Evolutionary conservation across 768 basidiomycete species (phyloP).

Genomic region (Mycena venus): DNA sequence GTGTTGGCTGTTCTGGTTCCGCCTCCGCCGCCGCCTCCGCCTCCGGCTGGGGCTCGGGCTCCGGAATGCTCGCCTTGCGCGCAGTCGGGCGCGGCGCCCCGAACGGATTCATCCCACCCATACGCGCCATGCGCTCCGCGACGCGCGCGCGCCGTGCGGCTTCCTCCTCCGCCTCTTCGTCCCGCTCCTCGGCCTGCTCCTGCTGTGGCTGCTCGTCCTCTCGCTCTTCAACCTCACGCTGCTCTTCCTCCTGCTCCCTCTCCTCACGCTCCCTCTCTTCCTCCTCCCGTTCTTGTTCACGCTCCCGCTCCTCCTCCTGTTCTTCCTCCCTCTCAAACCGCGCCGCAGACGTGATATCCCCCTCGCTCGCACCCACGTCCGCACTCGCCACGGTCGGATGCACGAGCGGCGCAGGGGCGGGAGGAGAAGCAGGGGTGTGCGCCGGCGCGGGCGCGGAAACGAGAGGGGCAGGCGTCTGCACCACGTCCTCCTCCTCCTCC

Average conservation of each 20-base stretch:
- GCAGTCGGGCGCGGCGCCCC: conserved; percentile 46
- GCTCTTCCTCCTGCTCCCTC: not conserved
- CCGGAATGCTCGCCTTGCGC: conserved; percentile 33
- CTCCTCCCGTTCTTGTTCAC: not conserved
- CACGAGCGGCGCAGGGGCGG: not conserved
- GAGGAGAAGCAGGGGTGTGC: not conserved
- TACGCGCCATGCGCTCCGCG: conserved; percentile 66
- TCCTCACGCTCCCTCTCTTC: not conserved
- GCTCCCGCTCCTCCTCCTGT: conserved; percentile 5
- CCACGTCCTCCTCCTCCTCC: conserved; percentile 21
- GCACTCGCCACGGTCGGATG: not conserved
- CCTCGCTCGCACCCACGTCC: conserved; percentile 11
- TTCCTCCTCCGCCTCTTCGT: conserved; percentile 57
- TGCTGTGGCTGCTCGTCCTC: conserved; percentile 55
- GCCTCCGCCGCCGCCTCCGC: not conserved
- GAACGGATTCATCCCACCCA: conserved; percentile 77
- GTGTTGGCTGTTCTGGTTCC: not conserved
- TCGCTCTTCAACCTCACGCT: not conserved
- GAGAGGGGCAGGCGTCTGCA: not conserved
- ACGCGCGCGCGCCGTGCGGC: conserved; percentile 55
- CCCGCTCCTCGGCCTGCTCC: not conserved
- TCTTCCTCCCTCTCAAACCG: conserved; percentile 9
- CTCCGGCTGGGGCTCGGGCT: not conserved
- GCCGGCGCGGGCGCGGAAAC: not conserved
- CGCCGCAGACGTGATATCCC: conserved; percentile 15